Evolutionary conservation across 2,329 filamentous ascomycete genomes (phyloP).

Genomic region (Neocatenulostroma microsporum): DNA sequence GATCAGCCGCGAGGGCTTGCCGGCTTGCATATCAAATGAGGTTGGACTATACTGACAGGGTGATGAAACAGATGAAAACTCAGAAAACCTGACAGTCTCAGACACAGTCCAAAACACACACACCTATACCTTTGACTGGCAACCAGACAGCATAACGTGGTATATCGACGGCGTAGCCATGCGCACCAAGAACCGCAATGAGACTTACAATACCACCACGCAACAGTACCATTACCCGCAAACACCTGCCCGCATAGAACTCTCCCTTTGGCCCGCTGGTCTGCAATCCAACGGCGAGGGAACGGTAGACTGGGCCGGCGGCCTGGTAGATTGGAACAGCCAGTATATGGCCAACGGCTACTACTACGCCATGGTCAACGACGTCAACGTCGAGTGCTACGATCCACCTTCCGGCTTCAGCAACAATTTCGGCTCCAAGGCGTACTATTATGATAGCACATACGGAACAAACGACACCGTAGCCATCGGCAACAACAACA

Average conservation of each 20-base stretch:
- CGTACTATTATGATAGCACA: constrained; percentile 66
- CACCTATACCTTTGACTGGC: constrained; percentile 91
- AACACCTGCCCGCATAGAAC: constrained; percentile 80
- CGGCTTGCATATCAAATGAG: not conserved
- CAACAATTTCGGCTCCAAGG: constrained; percentile 46
- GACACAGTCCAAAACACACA: constrained; percentile 74
- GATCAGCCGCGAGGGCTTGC: not conserved
- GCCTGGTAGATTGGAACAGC: constrained; percentile 77
- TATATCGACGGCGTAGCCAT: constrained; percentile 70
- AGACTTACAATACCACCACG: constrained; percentile 78
- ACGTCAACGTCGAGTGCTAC: constrained; percentile 82
- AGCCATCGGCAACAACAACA: constrained; percentile 63
- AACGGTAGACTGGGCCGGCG: constrained; percentile 87
- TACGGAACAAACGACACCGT: constrained; percentile 69
- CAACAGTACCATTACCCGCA: constrained; percentile 85
- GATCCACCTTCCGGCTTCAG: constrained; percentile 65
- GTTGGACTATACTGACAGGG: constrained; percentile 3
- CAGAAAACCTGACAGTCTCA: constrained; percentile 58
- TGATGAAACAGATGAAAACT: constrained; percentile 59
- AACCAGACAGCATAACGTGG: constrained; percentile 79
- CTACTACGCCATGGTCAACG: constrained; percentile 73
- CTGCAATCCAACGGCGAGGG: constrained; percentile 68
- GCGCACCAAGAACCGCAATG: constrained; percentile 63
- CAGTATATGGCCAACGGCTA: constrained; percentile 79
- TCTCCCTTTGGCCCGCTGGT: constrained; percentile 95